A percentile compares a stretch with the other conserved stretches of the same genome.
phyloP scores from a whole-genome alignment of 768 basidiomycete genomes.

The Boletus sp. region DNA sequence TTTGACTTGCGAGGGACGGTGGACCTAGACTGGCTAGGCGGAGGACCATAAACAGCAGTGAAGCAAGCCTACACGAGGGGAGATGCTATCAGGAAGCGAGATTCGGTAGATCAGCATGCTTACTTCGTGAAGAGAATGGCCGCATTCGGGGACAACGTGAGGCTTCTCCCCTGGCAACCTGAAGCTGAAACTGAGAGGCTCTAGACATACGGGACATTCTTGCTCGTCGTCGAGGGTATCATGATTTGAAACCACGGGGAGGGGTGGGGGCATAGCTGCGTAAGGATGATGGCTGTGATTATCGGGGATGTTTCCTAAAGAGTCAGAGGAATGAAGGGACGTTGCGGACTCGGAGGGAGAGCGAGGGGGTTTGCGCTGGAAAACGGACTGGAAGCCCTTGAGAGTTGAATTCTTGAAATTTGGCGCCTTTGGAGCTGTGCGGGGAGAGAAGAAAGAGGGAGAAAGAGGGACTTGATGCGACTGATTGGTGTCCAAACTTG shows the following conservation, averaged over 20 bases:
- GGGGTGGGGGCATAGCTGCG: conserved; percentile 57
- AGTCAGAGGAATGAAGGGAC: conserved; percentile 49
- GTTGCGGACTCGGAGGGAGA: conserved; percentile 49
- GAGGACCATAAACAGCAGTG: conserved; percentile 92
- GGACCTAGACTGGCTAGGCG: conserved; percentile 55
- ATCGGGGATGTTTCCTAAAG: conserved; percentile 40
- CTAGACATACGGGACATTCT: conserved; percentile 95
- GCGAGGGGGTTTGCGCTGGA: conserved; percentile 44
- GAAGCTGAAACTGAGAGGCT: conserved; percentile 90
- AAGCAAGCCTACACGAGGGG: conserved; percentile 78
- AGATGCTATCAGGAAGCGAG: conserved; percentile 7
- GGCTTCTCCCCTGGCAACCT: conserved; percentile 95
- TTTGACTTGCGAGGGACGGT: conserved; percentile 68
- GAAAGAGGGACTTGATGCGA: conserved; percentile 37
- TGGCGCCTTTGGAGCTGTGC: conserved; percentile 28
- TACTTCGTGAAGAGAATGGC: conserved; percentile 96
- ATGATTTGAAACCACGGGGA: conserved; percentile 71
- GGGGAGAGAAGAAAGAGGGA: conserved; percentile 42
- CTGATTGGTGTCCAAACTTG: conserved; percentile 32
- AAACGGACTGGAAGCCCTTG: conserved; percentile 51
- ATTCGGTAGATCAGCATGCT: conserved; percentile 5
- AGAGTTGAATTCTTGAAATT: conserved; percentile 36
- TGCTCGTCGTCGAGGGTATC: conserved; percentile 73
- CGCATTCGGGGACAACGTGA: conserved; percentile 95
- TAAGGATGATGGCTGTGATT: conserved; percentile 48